Evolutionary conservation across 2,329 filamentous ascomycete genomes (phyloP).

Genomic region (Macrophomina pseudophaseolina): DNA sequence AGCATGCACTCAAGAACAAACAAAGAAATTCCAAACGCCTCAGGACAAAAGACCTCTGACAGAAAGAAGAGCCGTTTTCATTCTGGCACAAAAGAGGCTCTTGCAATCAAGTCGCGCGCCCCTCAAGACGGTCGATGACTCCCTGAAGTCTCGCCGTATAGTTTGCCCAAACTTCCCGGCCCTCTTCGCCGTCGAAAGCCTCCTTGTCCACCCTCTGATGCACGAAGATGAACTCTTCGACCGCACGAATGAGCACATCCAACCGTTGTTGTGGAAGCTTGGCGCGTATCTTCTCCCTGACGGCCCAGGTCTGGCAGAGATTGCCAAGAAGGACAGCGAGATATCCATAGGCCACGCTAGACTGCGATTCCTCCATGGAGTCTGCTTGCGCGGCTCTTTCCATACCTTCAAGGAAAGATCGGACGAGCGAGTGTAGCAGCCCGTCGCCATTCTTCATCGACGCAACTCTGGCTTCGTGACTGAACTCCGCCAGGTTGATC

Average conservation of each 20-base stretch:
- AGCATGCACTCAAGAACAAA: neutral
- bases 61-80: neutral
- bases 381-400: conserved; percentile 63
- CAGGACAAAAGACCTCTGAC: too few species aligned
- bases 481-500: conserved; percentile 88
- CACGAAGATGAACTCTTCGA: conserved; percentile 66
- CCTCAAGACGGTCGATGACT: conserved; percentile 55
- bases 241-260: conserved; percentile 58
- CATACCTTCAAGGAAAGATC: conserved; percentile 70
- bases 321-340: conserved; percentile 84
- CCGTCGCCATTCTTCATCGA: conserved; percentile 40
- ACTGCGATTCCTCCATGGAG: conserved; percentile 70
- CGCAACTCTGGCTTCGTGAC: conserved; percentile 57
- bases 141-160: conserved; percentile 61
- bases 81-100: neutral
- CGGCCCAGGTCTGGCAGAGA: conserved; percentile 65
- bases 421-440: conserved; percentile 65
- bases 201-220: conserved; percentile 62
- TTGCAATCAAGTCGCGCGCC: neutral
- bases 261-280: conserved; percentile 52
- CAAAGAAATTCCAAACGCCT: too few species aligned
- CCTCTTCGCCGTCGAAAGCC: conserved; percentile 51
- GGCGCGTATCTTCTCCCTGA: conserved; percentile 49
- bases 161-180: conserved; percentile 51
- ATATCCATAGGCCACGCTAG: conserved; percentile 86